Base-by-base conservation (phyloP, 345 rosid species). In the Salix udensis region DNA sequence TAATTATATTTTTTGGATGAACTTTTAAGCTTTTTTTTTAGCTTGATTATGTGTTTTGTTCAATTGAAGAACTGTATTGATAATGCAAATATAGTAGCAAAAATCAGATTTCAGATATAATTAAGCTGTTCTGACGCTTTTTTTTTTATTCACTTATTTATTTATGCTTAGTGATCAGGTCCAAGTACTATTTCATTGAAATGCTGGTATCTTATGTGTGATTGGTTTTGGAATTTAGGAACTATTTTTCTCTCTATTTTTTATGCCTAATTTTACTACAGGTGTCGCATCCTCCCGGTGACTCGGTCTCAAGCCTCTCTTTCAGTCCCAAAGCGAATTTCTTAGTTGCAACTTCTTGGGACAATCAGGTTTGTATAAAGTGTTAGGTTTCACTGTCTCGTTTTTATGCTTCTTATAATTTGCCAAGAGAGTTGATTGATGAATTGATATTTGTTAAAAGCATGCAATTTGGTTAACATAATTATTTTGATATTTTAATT, bases 291-390 rank as follows among this genome's bases (percentile, higher is more conserved):
- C 93, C 97, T 55, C 98, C 99, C 2, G 75, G 74, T 50, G 99
- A 92, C 81, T 94, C 98, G 14, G 86, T 96, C 72, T 92, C 97
- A 6, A 96, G 98, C 77, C 95, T 96, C 70, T 65, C 86, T 80
- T 96, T 96, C 89, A 94, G 98, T 87, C 94, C 99, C 53, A 91
- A 88, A 84, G 99, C 95, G 37, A 95, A 96, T 79, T 80, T 87
- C 71, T 87, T 96, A 83, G 89, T 94, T 34, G 97, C 98, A 26
- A 91, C 96, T 78, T 94, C 99, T 39, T 96, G 99, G 99, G 99
- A 96, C 84, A 96, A 91, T 80, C 99, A 96, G 97, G 99, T 96
- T 74, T 67, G 80, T 76, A 19, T 36, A 26, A 3, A 48, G 68
- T 44, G 0, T 31, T 71, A 28, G 7, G 10, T 50, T 64, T 15